Evolutionary conservation across 2,329 filamentous ascomycete species (phyloP), one percentile per base, ranked within the genome.

Genomic region (Ramularia endophylla): DNA sequence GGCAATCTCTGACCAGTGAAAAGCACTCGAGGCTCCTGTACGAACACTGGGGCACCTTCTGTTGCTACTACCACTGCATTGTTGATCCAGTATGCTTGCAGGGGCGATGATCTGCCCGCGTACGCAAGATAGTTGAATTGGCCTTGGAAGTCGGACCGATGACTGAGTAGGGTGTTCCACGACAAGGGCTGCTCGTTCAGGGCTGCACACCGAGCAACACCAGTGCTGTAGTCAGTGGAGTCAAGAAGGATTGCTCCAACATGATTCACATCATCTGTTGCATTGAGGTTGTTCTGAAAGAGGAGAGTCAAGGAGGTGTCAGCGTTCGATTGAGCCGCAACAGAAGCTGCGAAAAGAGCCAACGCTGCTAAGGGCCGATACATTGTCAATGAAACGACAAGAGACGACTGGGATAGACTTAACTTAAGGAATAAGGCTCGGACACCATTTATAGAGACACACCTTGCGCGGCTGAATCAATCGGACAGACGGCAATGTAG

Each of bases 231-330:
- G 5, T 58, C 51, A 36, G 68, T 57, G 3, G 67, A 58, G 40
- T 73, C 72, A 30, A 76, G 58, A 6, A 76, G 56, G 31, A 76
- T 66, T 3, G 72, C 72, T 8, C 72, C 68, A 13, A 72, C 60
- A 51, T 76, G 73, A 46, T 75, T 75, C 18, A 55, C 60, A 56
- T 75, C 70, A 46, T 77, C 73, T 0, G 70, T 70, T 6, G 60
- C 63, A 51, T 77, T 77, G 17, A 76, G 60, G 29, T 75, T 75
- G 57, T 76, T 77, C 51, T 75, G 72, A 44, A 71, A 76, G 7
- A 75, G 53, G 5, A 75, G 59, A 0, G 71, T 73, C 39, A 75
- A 52, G 1, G 71, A 74, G 1, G 65, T 70, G 17, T 64, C 50
- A 8, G 60, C 47, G 43, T 70, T 71, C n/a, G n/a, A n/a, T n/a